These are phyloP conservation scores for Enterocytospora artemiae DNA, from an alignment of 371 early-diverging fungal species.

Conservation along the genomic window DNA sequence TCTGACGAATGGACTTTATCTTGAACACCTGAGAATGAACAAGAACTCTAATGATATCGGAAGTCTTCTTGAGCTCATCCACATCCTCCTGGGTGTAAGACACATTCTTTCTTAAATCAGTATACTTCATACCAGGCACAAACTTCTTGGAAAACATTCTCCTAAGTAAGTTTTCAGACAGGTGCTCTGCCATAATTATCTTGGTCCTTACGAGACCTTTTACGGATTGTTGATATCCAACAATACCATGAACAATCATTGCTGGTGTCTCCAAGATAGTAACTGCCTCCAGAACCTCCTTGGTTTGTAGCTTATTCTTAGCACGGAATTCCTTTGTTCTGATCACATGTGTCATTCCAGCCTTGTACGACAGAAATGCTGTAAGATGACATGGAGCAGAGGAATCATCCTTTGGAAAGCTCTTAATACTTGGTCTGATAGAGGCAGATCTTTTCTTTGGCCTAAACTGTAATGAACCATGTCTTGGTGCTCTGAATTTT, in stretches of 20 bases:
- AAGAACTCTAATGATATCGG: conserved; percentile 89
- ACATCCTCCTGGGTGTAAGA: conserved; percentile 69
- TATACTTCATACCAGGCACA: conserved; percentile 91
- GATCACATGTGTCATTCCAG: conserved; percentile 98
- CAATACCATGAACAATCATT: conserved; percentile 91
- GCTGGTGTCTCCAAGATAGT: conserved; percentile 95
- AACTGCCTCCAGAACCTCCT: conserved; percentile 97
- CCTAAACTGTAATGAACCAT: conserved; percentile 93
- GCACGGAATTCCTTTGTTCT: conserved; percentile 78
- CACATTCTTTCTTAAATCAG: conserved; percentile 82
- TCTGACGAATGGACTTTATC: conserved; percentile 74
- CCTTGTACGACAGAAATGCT: conserved; percentile 97
- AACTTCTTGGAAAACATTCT: conserved; percentile 99
- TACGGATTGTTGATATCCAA: conserved; percentile 96
- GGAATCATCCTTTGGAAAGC: conserved; percentile 93
- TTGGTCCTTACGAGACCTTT: conserved; percentile 86
- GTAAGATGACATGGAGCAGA: conserved; percentile 88
- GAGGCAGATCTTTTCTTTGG: conserved; percentile 89
- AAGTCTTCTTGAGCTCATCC: conserved; percentile 93
- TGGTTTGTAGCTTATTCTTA: conserved; percentile 44
- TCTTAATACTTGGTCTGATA: conserved; percentile 85
- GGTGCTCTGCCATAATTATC: conserved; percentile 95
- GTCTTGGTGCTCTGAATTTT: conserved; percentile 74
- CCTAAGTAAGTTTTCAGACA: conserved; percentile 87
- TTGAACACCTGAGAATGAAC: conserved; percentile 91